phyloP scores from a whole-genome alignment of 305 asterid genomes.

The Fraxinus platypoda region DNA sequence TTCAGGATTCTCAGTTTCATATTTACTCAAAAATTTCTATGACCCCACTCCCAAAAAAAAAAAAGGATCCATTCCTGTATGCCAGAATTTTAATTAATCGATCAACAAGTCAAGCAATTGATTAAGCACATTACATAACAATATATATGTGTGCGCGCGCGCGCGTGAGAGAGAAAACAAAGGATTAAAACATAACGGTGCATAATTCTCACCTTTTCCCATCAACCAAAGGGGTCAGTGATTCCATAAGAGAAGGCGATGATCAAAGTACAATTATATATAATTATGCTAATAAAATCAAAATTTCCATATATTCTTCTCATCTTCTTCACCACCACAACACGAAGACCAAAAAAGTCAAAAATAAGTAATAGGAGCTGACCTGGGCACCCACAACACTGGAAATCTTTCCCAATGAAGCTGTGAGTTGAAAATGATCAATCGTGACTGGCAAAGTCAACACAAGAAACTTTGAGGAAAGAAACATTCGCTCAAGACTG shows the following conservation, averaged over 20 bases:
- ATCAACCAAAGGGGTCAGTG: not conserved
- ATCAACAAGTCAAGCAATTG: not conserved
- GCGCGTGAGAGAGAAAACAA: not conserved
- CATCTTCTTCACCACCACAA: not conserved
- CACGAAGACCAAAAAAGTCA: conserved; percentile 6
- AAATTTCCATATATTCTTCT: not conserved
- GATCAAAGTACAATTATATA: not conserved
- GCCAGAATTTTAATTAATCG: not conserved
- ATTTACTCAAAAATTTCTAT: not conserved
- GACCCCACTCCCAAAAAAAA: not conserved
- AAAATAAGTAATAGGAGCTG: not conserved
- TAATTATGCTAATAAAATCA: not conserved
- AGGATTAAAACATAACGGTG: not conserved
- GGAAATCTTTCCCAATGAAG: not conserved
- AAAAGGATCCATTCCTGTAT: not conserved
- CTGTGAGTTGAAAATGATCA: not conserved
- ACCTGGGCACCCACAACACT: not conserved
- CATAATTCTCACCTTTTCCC: not conserved
- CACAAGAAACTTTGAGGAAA: not conserved
- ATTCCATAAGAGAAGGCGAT: not conserved
- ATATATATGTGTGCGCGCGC: not conserved
- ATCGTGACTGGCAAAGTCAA: not conserved
- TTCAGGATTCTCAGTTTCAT: not conserved
- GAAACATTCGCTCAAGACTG: not conserved
- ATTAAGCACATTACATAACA: not conserved